phyloP scores from a whole-genome alignment of 768 basidiomycete genomes.

The Lactarius hatsudake region DNA sequence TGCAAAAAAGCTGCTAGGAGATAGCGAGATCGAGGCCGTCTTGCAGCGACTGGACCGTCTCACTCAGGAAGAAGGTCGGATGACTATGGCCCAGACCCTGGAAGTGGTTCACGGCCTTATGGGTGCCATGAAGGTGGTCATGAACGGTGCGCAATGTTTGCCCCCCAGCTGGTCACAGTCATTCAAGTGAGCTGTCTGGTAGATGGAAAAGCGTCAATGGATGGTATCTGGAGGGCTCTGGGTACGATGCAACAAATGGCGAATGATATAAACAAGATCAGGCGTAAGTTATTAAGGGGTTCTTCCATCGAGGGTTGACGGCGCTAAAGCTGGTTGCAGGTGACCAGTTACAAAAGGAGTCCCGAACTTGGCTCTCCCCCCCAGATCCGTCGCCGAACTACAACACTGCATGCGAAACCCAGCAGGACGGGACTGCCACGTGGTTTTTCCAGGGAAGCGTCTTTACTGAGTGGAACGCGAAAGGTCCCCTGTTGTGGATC shows the following conservation, averaged over 20 bases:
- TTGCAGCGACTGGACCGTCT: background rate
- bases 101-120: background rate
- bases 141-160: background rate
- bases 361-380: no score
- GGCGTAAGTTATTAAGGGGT: background rate
- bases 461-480: background rate
- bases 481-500: background rate
- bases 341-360: background rate
- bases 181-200: background rate
- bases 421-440: no score
- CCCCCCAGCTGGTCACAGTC: background rate
- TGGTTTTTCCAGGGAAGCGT: background rate
- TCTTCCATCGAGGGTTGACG: no score
- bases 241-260: background rate
- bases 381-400: no score
- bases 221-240: background rate
- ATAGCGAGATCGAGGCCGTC: constrained; percentile 1
- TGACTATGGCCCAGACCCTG: background rate
- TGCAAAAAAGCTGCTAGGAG: background rate
- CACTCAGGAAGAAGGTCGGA: background rate
- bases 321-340: background rate
- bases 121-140: no score
- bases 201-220: background rate
- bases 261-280: background rate
- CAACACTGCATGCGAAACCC: no score